Evolutionary conservation across 1,284 basidiomycete genomes (phyloP), one percentile per base, ranked within the genome.

Genomic region (Neonothopanus nambi): DNA sequence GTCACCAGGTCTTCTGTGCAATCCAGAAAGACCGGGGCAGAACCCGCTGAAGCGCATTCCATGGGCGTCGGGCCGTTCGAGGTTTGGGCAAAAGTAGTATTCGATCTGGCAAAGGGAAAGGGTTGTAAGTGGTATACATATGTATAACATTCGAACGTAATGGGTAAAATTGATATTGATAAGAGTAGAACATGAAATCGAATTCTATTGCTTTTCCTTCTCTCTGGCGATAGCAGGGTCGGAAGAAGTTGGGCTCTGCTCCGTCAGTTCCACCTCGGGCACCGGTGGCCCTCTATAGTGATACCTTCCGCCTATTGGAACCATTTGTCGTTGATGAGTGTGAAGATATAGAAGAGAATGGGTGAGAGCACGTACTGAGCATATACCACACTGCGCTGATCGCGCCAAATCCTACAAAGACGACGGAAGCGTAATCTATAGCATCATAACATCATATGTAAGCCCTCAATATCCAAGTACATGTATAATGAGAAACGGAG

Each of bases 331-430:
- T 17, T 30, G 43, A 45, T 21, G 7, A 8, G 5, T 28, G 12
- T 17, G 24, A 17, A 28, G 37, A 51, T 42, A 20, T 21, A 6
- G 30, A 43, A n/a, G 18, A 13, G 15, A 26, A 9, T 39, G 28
- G n/a, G n/a, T n/a, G 4, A n/a, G 57, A 58, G 12, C 20, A 75
- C 79, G 30, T 58, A 82, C 80, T 73, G 57, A 80, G 72, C 43
- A 77, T 48, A 59, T 85, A 85, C 83, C 82, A 85, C n/a, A 71
- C 67, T 0, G 72, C 75, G 45, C 80, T 81, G 38, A 85, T 73
- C 11, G 65, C 59, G 3, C 68, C 78, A 58, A 85, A 84, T 1
- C 79, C 82, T 35, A 84, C 75, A 54, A 84, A 85, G 18, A 85
- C 82, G 6, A 81, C 81, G 17, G 81, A 82, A 7, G 77, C 82